Evolutionary conservation across 1,284 basidiomycete species (phyloP).

Genomic region (Prillingera fragicola): DNA sequence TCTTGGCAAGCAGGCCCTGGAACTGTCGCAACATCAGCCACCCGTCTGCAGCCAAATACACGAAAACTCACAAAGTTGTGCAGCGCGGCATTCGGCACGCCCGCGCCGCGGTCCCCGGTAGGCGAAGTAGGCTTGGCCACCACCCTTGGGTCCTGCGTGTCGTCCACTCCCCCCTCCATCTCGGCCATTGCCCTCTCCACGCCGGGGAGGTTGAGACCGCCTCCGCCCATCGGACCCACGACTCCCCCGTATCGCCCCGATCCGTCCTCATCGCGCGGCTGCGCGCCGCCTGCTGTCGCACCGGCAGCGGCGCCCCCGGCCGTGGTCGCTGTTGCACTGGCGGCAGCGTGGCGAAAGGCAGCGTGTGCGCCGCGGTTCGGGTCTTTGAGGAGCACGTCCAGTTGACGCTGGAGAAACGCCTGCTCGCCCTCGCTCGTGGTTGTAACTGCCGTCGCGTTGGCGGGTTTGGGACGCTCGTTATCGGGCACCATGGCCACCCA

Average conservation of each 20-base stretch:
- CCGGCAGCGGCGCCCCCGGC: slow-evolving; percentile 4
- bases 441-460: slow-evolving; percentile 14
- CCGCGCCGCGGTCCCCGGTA: slow-evolving; percentile 10
- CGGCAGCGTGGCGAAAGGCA: slow-evolving; percentile 68
- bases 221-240: slow-evolving; percentile 78
- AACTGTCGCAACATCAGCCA: too few species aligned
- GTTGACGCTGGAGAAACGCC: slow-evolving; percentile 76
- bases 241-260: slow-evolving; percentile 52
- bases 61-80: slow-evolving; percentile 45
- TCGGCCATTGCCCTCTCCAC: slow-evolving; percentile 79
- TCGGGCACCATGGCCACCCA: slow-evolving; percentile 47
- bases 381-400: slow-evolving; percentile 81
- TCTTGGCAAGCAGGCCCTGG: slow-evolving; percentile 39
- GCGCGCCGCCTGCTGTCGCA: neutral
- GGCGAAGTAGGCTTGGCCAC: slow-evolving; percentile 19
- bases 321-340: slow-evolving; percentile 41
- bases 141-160: slow-evolving; percentile 33
- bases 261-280: neutral
- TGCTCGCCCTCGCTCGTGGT: slow-evolving; percentile 61
- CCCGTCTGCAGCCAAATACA: neutral
- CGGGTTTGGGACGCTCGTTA: slow-evolving; percentile 21
- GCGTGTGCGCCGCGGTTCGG: slow-evolving; percentile 78
- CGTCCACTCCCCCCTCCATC: slow-evolving; percentile 62
- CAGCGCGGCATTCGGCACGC: slow-evolving; percentile 43
- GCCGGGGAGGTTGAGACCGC: slow-evolving; percentile 73